Base-by-base conservation (phyloP, 345 rosid genomes). In the Aquilaria malaccensis region DNA sequence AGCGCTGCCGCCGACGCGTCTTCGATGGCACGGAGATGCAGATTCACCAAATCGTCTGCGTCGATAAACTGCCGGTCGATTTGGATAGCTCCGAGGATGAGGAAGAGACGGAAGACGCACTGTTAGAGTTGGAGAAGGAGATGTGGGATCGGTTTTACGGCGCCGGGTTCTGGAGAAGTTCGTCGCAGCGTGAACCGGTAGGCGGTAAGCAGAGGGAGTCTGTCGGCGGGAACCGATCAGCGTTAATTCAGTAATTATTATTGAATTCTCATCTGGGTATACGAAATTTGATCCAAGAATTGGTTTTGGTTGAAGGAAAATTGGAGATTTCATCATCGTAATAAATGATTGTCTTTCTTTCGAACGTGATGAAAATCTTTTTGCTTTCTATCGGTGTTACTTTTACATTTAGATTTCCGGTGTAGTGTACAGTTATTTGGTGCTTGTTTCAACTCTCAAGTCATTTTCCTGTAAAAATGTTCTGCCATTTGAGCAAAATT, bases 111-210 rank as follows among this genome's bases (percentile, higher is more conserved):
- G 62, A 58, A 15, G 76, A 62, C 62, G 83, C 81, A 49, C 76
- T 68, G 49, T 0, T 69, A 50, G 67, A 72, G 56, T 65, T 76
- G 61, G 82, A 73, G 51, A 80, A 77, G 49, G 88, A 83, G 69
- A 83, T 80, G 89, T 83, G 87, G 89, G 75, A 75, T 30, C 81
- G 67, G 13, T 85, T 88, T 64, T 79, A 77, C 32, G 75, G 68
- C 0, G 74, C 86, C 2, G 96, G 96, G 2, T 88, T 88, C 45
- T 85, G 89, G 89, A 71, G 96, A 64, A 85, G 92, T 64, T 69
- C 87, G 5, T 85, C 96, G 2, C 81, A 76, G 61, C 69, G 79
- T 49, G 79, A 76, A 22, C 22, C 77, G 0, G 67, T 54, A 33
- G 53, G 47, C 13, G 15, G n/a, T 10, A 58, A 55, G 48, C 60